Evolutionary conservation across 352 stramenopile genomes (phyloP).

Genomic region (Phytophthora meadii): DNA sequence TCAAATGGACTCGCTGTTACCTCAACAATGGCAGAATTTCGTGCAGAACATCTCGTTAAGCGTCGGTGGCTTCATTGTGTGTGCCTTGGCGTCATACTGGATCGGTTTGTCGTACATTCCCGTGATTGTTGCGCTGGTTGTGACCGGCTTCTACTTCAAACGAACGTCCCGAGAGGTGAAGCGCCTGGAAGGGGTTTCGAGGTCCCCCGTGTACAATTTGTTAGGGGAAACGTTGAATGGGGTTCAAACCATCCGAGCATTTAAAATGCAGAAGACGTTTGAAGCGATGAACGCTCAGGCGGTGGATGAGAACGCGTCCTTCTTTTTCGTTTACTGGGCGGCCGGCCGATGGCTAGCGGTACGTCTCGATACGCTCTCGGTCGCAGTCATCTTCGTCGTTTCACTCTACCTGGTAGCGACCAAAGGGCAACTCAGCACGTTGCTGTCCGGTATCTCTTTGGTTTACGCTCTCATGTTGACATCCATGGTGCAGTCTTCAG

Average conservation of each 20-base stretch:
- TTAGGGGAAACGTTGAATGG: conserved; percentile 94
- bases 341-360: conserved; percentile 93
- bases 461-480: conserved; percentile 44
- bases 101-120: conserved; percentile 64
- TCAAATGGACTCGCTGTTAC: conserved; percentile 53
- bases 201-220: conserved; percentile 93
- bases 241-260: conserved; percentile 76
- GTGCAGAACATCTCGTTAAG: conserved; percentile 47
- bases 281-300: conserved; percentile 41
- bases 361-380: conserved; percentile 80
- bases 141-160: conserved; percentile 84
- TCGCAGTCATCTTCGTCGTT: conserved; percentile 89
- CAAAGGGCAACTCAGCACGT: conserved; percentile 39
- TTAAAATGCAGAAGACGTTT: conserved; percentile 65
- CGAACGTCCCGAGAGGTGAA: conserved; percentile 88
- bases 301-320: conserved; percentile 50
- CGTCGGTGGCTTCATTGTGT: conserved; percentile 49
- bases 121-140: conserved; percentile 52
- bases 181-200: conserved; percentile 90
- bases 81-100: conserved; percentile 39
- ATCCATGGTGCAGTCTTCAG: conserved; percentile 53
- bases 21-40: conserved; percentile 46
- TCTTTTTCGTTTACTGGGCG: conserved; percentile 53
- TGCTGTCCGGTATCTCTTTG: conserved; percentile 39
- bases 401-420: conserved; percentile 87